Base-by-base conservation (phyloP, 139 green algal species). In the Eudorina sp. region DNA sequence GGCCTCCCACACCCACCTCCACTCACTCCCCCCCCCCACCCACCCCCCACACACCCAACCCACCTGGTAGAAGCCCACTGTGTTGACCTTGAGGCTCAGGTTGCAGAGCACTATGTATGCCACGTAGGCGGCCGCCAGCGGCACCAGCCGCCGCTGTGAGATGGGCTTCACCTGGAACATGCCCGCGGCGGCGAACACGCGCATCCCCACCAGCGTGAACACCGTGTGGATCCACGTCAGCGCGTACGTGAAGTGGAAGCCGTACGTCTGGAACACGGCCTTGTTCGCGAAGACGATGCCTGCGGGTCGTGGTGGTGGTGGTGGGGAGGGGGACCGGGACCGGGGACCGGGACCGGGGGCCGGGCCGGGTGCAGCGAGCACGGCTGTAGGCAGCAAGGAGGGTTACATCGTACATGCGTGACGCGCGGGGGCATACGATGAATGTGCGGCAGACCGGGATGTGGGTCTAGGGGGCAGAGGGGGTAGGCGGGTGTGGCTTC, bases 241-340 rank as follows among this genome's bases (percentile, higher is more conserved):
- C 7, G 94, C 92, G 74, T 93, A 95, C 0, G 95, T 96, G 92
- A 97, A 98, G 34, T 90, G 80, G 77, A 98, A 98, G 34, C 90
- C 81, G 84, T 93, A 97, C 3, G 90, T 89, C 45, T 70, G 53
- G 70, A 97, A 96, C 0, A 97, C 94, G 25, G 94, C 72, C 88
- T 98, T 98, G 92, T 98, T 98, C 31, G 96, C 96, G 70, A 98
- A 98, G 0, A 98, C 96, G 40, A 98, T 98, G 68, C 90, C 91
- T 86, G 80, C 0, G 48, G 19, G 38, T 72, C 14, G 55, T 66
- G 55, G 27, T 66, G 7, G 55, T 66, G 27, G 55, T 66, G 55
- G 55, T 66, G 55, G 8, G 27, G 55, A 11, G 55, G n/a, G n/a
- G n/a, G n/a, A n/a, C n/a, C n/a, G n/a, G n/a, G n/a, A n/a, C n/a